phyloP scores from a whole-genome alignment of 345 rosid genomes.

The Brassica carinata region DNA sequence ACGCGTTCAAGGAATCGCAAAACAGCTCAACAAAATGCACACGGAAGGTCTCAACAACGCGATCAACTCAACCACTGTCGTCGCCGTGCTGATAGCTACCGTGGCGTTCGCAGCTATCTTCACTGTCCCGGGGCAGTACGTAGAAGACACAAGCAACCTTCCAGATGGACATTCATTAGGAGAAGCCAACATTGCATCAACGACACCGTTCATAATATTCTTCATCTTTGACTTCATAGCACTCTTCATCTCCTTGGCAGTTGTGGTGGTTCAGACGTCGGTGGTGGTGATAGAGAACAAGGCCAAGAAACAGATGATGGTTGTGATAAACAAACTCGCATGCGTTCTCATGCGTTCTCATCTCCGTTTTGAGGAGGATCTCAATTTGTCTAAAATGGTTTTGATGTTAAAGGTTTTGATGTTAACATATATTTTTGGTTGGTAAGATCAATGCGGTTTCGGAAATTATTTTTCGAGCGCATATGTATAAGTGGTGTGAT shows the following conservation, averaged over 20 bases:
- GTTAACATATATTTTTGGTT: too few relatives aligned
- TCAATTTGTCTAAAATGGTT: too few relatives aligned
- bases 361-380: too few relatives aligned
- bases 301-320: constrained; percentile 93
- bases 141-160: constrained; percentile 47
- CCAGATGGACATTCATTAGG: constrained; percentile 53
- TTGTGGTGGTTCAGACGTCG: constrained; percentile 85
- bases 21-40: too few relatives aligned
- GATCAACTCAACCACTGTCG: constrained; percentile 62
- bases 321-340: constrained; percentile 73
- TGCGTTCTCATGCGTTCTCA: constrained; percentile 55
- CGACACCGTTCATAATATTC: constrained; percentile 53
- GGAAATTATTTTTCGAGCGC: too few relatives aligned
- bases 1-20: too few relatives aligned
- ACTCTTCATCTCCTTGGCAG: constrained; percentile 43
- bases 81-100: constrained; percentile 83
- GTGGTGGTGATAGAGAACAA: constrained; percentile 88
- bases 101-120: constrained; percentile 87
- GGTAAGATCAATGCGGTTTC: too few relatives aligned
- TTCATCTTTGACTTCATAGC: constrained; percentile 45
- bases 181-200: constrained; percentile 38
- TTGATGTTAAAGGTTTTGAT: too few relatives aligned
- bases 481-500: too few relatives aligned
- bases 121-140: constrained; percentile 82
- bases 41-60: too few relatives aligned